Percentiles rank a stretch among this genome's conserved stretches.
These are phyloP conservation scores for Lachancea cidri DNA, from an alignment of 805 yeast genomes.

Conservation along the genomic window DNA sequence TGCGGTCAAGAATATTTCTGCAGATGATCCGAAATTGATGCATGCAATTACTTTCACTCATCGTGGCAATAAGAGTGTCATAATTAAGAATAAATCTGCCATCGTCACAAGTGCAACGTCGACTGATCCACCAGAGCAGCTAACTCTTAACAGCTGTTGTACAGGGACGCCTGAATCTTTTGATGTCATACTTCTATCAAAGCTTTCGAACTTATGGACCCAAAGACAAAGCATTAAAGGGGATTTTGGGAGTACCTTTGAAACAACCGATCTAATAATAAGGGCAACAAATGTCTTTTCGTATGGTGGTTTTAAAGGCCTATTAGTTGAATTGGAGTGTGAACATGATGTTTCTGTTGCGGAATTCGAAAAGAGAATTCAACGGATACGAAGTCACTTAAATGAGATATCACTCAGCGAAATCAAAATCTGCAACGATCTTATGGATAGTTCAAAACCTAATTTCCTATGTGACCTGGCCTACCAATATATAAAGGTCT, in stretches of 20 bases:
- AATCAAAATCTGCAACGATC: slow-evolving; percentile 18
- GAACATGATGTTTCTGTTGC: slow-evolving; percentile 11
- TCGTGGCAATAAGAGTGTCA: slow-evolving; percentile 19
- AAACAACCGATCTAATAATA: slow-evolving; percentile 19
- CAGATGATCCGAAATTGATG: slow-evolving; percentile 22
- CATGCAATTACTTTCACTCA: slow-evolving; percentile 27
- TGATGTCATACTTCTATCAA: slow-evolving; percentile 20
- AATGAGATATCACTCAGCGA: slow-evolving; percentile 18
- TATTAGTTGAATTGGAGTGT: slow-evolving; percentile 23
- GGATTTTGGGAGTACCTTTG: slow-evolving; percentile 30
- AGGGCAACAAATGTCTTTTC: slow-evolving; percentile 29
- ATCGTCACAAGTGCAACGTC: slow-evolving; percentile 18
- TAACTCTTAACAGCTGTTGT: slow-evolving; percentile 20
- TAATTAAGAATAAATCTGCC: slow-evolving; percentile 24
- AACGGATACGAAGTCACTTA: slow-evolving; percentile 15
- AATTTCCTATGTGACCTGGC: slow-evolving; percentile 24
- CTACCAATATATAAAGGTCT: slow-evolving; percentile 26
- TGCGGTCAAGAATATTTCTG: slow-evolving; percentile 18
- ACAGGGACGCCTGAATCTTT: slow-evolving; percentile 24
- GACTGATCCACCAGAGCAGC: slow-evolving; percentile 12
- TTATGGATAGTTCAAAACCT: slow-evolving; percentile 10
- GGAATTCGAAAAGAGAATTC: slow-evolving; percentile 16
- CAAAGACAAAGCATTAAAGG: slow-evolving; percentile 31
- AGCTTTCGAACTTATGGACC: slow-evolving; percentile 30
- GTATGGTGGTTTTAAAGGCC: slow-evolving; percentile 31